Percentiles rank a stretch among this genome's conserved stretches.
These are phyloP conservation scores for Candida patagonica DNA, from an alignment of 805 yeast species.

Conservation along the genomic window DNA sequence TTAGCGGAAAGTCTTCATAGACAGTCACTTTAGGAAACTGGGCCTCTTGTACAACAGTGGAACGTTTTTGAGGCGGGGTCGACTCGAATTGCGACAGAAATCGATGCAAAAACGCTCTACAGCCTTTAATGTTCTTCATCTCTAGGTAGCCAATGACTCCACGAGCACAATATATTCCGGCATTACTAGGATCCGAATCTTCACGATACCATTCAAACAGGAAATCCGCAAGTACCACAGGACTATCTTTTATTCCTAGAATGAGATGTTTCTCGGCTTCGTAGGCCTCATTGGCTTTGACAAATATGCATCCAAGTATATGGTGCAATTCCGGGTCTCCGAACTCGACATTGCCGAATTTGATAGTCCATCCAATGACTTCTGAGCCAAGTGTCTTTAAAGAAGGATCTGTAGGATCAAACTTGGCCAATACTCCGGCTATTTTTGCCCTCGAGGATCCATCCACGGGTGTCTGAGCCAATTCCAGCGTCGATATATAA, in stretches of 20 bases:
- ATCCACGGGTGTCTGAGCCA: constrained; percentile 36
- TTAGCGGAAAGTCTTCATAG: constrained; percentile 36
- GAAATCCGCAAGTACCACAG: constrained; percentile 37
- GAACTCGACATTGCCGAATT: constrained; percentile 38
- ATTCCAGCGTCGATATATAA: constrained; percentile 59
- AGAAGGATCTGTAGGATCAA: constrained; percentile 49
- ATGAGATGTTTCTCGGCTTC: constrained; percentile 69
- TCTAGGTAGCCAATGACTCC: constrained; percentile 68
- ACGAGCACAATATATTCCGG: constrained; percentile 36
- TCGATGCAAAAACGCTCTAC: constrained; percentile 31
- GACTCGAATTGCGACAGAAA: constrained; percentile 30
- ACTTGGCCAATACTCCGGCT: constrained; percentile 33
- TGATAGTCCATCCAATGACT: constrained; percentile 52
- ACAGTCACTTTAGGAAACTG: constrained; percentile 29
- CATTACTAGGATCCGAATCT: constrained; percentile 19
- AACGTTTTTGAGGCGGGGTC: constrained; percentile 9
- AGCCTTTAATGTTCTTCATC: constrained; percentile 56
- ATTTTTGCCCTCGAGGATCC: constrained; percentile 39
- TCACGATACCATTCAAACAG: constrained; percentile 39
- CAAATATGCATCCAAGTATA: constrained; percentile 59
- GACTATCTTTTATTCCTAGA: constrained; percentile 49
- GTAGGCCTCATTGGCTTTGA: constrained; percentile 37
- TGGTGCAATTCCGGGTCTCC: constrained; percentile 76
- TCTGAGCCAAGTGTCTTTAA: constrained; percentile 59
- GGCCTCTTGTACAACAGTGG: constrained; percentile 22